Conservation (phyloP, 371 early-diverging fungal genomes). For the Sporodiniella umbellata region DNA sequence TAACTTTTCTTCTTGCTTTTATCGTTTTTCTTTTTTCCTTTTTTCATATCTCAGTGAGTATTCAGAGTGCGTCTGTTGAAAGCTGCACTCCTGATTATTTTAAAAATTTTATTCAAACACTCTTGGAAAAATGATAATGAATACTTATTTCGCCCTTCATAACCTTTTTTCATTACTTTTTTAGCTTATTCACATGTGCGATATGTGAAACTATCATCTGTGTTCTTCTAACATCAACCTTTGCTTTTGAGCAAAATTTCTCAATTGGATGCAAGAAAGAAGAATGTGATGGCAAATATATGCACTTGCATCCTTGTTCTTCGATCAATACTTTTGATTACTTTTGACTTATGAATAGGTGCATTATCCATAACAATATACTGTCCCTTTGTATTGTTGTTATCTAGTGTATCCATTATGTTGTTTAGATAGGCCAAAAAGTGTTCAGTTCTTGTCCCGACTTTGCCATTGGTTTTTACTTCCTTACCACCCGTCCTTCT, state of each 20-base stretch:
- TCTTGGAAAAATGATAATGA: slow-evolving; percentile 11
- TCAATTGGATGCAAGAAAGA: too few species aligned
- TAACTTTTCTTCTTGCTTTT: slow-evolving; percentile 5
- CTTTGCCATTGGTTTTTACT: slow-evolving; percentile 12
- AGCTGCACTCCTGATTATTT: slow-evolving; percentile 12
- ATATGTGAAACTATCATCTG: too few species aligned
- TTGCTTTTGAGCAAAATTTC: too few species aligned
- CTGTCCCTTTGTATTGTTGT: slow-evolving; percentile 11
- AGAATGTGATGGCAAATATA: slow-evolving; percentile 3
- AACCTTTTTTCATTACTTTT: neutral
- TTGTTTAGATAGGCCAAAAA: slow-evolving; percentile 14
- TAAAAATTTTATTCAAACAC: slow-evolving; percentile 37
- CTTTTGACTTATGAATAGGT: slow-evolving; percentile 4
- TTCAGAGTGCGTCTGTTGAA: slow-evolving; percentile 14
- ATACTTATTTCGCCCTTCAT: slow-evolving; percentile 8
- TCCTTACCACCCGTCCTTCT: slow-evolving; percentile 9
- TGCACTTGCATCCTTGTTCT: slow-evolving; percentile 9
- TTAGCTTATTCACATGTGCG: neutral
- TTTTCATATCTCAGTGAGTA: slow-evolving; percentile 9
- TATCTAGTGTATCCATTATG: slow-evolving; percentile 15
- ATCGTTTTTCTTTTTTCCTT: neutral
- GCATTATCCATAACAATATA: slow-evolving; percentile 6
- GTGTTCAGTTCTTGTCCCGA: slow-evolving; percentile 14
- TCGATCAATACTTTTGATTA: slow-evolving; percentile 4
- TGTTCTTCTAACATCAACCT: too few species aligned